These are phyloP conservation scores for Oxytropis ochrocephala DNA, from an alignment of 306 rosid species.

Conservation along the genomic window DNA sequence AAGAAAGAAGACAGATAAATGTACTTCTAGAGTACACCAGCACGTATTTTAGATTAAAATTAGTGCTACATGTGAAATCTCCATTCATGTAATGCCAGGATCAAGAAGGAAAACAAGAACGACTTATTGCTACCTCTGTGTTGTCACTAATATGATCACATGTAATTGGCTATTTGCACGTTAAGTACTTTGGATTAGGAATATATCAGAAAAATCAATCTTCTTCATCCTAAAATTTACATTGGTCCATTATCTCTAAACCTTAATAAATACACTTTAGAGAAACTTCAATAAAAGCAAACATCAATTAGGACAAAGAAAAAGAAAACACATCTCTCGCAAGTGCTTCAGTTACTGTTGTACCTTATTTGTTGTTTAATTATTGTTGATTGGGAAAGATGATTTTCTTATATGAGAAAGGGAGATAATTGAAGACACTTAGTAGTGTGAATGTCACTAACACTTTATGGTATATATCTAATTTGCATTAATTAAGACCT, in stretches of 20 bases:
- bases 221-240: neutral
- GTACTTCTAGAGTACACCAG: neutral
- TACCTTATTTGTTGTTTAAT: neutral
- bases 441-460: neutral
- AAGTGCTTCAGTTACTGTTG: neutral
- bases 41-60: neutral
- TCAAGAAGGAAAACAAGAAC: neutral
- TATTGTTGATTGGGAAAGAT: neutral
- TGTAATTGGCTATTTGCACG: neutral
- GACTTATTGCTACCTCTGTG: neutral
- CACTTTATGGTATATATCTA: constrained; percentile 21
- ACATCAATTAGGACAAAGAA: constrained; percentile 7
- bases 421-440: neutral
- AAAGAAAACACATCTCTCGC: constrained; percentile 5
- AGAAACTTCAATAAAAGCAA: neutral
- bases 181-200: neutral
- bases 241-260: neutral
- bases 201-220: neutral
- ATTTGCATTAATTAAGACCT: neutral
- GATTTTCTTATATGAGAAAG: neutral
- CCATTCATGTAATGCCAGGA: neutral
- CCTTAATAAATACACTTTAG: neutral
- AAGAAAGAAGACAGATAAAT: too few relatives aligned
- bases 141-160: neutral
- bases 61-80: neutral